A percentile compares a stretch with the other conserved stretches of the same genome.
These are phyloP conservation scores for Apostasia shenzhenica DNA, from an alignment of 106 monocot genomes.

Conservation along the genomic window DNA sequence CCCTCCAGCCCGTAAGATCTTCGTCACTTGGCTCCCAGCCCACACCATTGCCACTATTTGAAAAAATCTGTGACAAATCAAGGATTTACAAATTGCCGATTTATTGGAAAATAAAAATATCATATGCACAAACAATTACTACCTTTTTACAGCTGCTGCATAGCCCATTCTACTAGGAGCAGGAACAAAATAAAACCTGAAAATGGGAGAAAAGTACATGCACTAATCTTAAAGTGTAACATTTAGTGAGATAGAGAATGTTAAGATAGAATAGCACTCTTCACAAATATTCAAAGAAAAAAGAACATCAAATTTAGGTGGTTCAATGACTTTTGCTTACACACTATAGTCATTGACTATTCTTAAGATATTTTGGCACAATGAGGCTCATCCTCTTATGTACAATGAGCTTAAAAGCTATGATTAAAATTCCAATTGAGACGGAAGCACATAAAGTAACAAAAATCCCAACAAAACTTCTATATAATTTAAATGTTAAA, in stretches of 20 bases:
- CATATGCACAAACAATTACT: background rate
- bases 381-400: no score
- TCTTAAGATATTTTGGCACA: no score
- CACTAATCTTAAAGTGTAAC: background rate
- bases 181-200: constrained; percentile 90
- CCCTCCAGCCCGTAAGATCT: constrained; percentile 81
- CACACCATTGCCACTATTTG: constrained; percentile 95
- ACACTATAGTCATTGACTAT: no score
- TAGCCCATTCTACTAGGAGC: constrained; percentile 83
- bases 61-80: constrained; percentile 44
- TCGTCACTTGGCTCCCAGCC: constrained; percentile 98
- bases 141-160: constrained; percentile 69
- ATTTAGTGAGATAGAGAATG: background rate
- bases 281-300: no score
- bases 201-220: constrained; percentile 4
- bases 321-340: no score
- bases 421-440: no score
- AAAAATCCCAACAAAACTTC: no score
- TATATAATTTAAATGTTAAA: no score
- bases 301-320: no score
- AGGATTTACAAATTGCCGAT: background rate
- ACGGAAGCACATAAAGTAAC: no score
- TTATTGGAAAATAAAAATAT: background rate
- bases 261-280: no score
- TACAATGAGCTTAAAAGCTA: no score